phyloP scores from a whole-genome alignment of 495 filamentous ascomycete genomes.

The Penicillium mononematosum region DNA sequence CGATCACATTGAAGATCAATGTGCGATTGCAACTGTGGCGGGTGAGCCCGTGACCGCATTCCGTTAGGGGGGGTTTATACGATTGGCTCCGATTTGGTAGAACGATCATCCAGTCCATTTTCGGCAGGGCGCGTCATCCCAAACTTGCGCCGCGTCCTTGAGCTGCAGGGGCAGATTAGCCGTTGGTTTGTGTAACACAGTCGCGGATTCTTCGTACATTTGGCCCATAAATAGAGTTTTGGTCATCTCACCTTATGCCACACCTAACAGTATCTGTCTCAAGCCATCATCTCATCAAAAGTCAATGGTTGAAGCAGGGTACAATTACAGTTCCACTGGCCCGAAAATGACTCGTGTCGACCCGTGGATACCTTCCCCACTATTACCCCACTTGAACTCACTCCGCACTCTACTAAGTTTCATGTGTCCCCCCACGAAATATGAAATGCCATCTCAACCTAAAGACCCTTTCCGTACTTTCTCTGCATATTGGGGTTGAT shows the following conservation, averaged over 20 bases:
- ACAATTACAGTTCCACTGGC: too few relatives aligned
- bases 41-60: neutral
- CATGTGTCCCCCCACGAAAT: constrained; percentile 1
- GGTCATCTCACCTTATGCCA: too few relatives aligned
- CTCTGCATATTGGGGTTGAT: too few relatives aligned
- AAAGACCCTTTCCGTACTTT: too few relatives aligned
- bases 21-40: neutral
- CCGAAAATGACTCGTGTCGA: too few relatives aligned
- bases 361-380: neutral
- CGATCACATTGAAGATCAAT: constrained; percentile 5
- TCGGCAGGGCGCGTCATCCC: neutral
- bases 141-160: neutral
- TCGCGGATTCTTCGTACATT: neutral
- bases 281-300: too few relatives aligned
- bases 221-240: too few relatives aligned
- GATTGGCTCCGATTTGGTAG: neutral
- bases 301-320: too few relatives aligned
- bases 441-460: too few relatives aligned
- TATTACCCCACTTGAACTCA: constrained; percentile 2
- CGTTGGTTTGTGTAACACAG: neutral
- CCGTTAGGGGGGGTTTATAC: neutral
- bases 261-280: too few relatives aligned
- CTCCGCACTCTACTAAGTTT: constrained; percentile 4
- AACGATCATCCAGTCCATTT: neutral
- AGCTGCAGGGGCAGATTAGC: neutral